A percentile compares a stretch with the other conserved stretches of the same genome.
Evolutionary conservation across 2,329 filamentous ascomycete species (phyloP).

Genomic region (Xylaria sp.): DNA sequence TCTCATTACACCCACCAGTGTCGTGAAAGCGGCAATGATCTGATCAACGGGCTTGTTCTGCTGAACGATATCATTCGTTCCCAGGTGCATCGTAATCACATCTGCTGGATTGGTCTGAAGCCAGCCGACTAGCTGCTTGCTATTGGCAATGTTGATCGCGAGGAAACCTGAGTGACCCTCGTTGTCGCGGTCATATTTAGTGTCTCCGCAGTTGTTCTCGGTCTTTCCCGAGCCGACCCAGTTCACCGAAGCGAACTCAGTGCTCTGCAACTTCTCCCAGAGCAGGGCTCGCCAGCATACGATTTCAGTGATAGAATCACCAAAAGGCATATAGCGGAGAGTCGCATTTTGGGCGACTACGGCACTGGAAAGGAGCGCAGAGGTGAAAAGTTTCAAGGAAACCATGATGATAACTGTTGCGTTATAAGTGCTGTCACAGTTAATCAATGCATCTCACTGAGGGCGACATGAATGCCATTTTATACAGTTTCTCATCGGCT

Average conservation of each 20-base stretch:
- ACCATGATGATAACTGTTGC: constrained; percentile 38
- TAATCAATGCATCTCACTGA: neutral
- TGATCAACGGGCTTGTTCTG: constrained; percentile 52
- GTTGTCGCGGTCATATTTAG: constrained; percentile 56
- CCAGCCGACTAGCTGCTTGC: constrained; percentile 57
- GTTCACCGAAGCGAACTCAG: constrained; percentile 53
- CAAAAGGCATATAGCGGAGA: constrained; percentile 56
- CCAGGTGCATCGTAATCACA: constrained; percentile 59
- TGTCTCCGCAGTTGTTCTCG: constrained; percentile 52
- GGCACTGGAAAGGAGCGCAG: constrained; percentile 35
- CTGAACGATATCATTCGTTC: constrained; percentile 58
- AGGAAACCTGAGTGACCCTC: constrained; percentile 58
- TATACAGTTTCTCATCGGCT: constrained; percentile 13
- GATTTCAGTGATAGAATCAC: constrained; percentile 58
- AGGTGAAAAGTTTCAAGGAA: constrained; percentile 39
- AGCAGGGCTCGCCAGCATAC: constrained; percentile 57
- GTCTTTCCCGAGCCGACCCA: constrained; percentile 52
- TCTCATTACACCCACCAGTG: constrained; percentile 53
- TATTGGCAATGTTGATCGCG: constrained; percentile 57
- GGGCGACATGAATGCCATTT: neutral
- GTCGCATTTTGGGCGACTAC: constrained; percentile 44
- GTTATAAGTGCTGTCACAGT: neutral
- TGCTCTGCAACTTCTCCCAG: constrained; percentile 55
- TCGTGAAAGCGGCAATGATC: constrained; percentile 56
- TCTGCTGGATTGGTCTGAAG: constrained; percentile 56